These are phyloP conservation scores for Wickerhamomyces queroliae DNA, from an alignment of 805 yeast genomes.

Conservation along the genomic window DNA sequence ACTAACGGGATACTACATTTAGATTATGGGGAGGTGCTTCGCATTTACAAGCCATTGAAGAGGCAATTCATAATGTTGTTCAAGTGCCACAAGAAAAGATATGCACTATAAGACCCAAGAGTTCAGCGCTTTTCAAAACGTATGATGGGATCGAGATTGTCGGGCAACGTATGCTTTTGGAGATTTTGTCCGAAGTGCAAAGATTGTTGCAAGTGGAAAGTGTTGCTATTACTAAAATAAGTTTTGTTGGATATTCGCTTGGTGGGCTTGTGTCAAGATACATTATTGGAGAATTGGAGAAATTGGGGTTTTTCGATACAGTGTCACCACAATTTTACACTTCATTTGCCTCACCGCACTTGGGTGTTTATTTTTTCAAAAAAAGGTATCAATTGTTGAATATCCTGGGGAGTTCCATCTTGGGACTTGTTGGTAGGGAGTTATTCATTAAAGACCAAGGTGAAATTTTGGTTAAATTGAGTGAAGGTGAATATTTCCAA, in stretches of 20 bases:
- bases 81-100: slow-evolving; percentile 34
- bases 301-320: slow-evolving; percentile 44
- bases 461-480: slow-evolving; percentile 36
- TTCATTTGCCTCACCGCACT: slow-evolving; percentile 76
- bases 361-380: slow-evolving; percentile 52
- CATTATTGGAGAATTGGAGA: slow-evolving; percentile 66
- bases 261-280: slow-evolving; percentile 86
- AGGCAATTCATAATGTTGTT: slow-evolving; percentile 32
- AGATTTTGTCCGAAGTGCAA: slow-evolving; percentile 43
- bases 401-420: slow-evolving; percentile 43
- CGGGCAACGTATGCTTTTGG: slow-evolving; percentile 65
- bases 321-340: slow-evolving; percentile 59
- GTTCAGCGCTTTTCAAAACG: slow-evolving; percentile 68
- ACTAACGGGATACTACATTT: no score
- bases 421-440: slow-evolving; percentile 72
- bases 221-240: slow-evolving; percentile 43
- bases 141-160: slow-evolving; percentile 79
- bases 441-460: slow-evolving; percentile 50
- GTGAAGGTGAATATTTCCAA: slow-evolving; percentile 36
- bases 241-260: slow-evolving; percentile 81
- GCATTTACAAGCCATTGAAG: slow-evolving; percentile 46
- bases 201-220: slow-evolving; percentile 26
- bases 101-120: slow-evolving; percentile 44
- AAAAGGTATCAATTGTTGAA: slow-evolving; percentile 33
- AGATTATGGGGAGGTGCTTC: slow-evolving; percentile 60